Evolutionary conservation across 495 filamentous ascomycete genomes (phyloP).

Genomic region (Filosporella fistucella): DNA sequence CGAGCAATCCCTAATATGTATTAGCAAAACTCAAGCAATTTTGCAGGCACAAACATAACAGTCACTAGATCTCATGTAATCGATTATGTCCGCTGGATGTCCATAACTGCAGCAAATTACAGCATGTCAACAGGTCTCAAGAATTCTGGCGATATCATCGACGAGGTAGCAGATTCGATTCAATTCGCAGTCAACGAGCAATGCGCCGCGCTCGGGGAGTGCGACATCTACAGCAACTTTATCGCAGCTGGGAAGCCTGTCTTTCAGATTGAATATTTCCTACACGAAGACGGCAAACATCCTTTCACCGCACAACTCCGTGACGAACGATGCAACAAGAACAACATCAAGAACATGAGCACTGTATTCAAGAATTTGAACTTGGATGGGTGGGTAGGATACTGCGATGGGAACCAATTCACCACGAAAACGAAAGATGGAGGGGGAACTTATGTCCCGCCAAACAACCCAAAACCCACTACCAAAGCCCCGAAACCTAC

Average conservation of each 20-base stretch:
- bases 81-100: slow-evolving; percentile 54
- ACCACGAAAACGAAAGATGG: neutral
- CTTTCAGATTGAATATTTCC: slow-evolving; percentile 72
- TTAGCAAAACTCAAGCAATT: too few relatives aligned
- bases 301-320: neutral
- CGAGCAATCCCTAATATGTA: too few relatives aligned
- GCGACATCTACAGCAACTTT: slow-evolving; percentile 50
- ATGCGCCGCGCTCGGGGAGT: slow-evolving; percentile 57
- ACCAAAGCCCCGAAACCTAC: too few relatives aligned
- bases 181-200: slow-evolving; percentile 71
- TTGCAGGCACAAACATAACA: too few relatives aligned
- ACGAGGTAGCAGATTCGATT: slow-evolving; percentile 45
- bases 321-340: neutral
- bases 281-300: slow-evolving; percentile 11
- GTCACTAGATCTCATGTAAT: slow-evolving; percentile 50
- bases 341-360: neutral
- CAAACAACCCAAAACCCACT: too few relatives aligned
- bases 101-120: slow-evolving; percentile 37
- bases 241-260: slow-evolving; percentile 58
- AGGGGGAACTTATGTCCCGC: neutral
- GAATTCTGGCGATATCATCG: slow-evolving; percentile 57
- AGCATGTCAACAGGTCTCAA: slow-evolving; percentile 55
- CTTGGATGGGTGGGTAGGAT: neutral
- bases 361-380: slow-evolving; percentile 1
- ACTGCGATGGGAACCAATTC: slow-evolving; percentile 6